Conservation (phyloP, 2,329 filamentous ascomycete genomes). For the Xylaria sp. region DNA sequence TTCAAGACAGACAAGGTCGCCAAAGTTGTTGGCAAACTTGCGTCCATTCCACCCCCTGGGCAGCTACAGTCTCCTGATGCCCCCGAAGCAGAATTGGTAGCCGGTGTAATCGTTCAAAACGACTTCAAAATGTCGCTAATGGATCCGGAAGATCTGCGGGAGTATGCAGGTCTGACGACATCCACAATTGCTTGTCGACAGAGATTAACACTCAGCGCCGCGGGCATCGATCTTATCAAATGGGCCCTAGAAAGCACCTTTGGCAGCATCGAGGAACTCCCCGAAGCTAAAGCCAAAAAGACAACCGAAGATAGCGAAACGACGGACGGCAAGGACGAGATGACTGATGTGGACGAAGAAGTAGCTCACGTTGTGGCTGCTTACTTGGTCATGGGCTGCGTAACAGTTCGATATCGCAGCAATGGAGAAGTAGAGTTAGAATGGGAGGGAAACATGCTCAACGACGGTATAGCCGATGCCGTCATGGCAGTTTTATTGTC, state of each 20-base stretch:
- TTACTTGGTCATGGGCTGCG: conserved; percentile 87
- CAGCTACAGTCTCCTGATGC: conserved; percentile 48
- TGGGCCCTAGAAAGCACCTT: conserved; percentile 97
- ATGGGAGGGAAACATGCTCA: conserved; percentile 98
- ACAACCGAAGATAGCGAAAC: conserved; percentile 53
- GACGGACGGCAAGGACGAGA: conserved; percentile 48
- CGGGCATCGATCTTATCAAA: conserved; percentile 87
- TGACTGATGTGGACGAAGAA: conserved; percentile 73
- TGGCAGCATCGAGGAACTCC: conserved; percentile 79
- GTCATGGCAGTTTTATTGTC: conserved; percentile 92
- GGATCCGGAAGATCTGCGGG: conserved; percentile 93
- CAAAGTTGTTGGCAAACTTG: conserved; percentile 94
- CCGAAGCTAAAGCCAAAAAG: conserved; percentile 60
- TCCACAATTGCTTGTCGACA: conserved; percentile 95
- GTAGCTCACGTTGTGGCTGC: conserved; percentile 64
- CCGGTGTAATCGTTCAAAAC: conserved; percentile 93
- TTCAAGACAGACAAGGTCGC: conserved; percentile 96
- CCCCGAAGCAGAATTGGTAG: conserved; percentile 68
- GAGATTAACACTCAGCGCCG: conserved; percentile 85
- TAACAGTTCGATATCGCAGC: conserved; percentile 79
- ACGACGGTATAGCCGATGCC: conserved; percentile 97
- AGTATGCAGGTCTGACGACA: conserved; percentile 96
- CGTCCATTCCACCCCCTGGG: conserved; percentile 77
- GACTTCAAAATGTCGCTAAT: conserved; percentile 98
- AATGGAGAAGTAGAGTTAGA: conserved; percentile 88